These are phyloP conservation scores for Clonostachys rhizophaga DNA, from an alignment of 2,329 filamentous ascomycete genomes.

Conservation along the genomic window DNA sequence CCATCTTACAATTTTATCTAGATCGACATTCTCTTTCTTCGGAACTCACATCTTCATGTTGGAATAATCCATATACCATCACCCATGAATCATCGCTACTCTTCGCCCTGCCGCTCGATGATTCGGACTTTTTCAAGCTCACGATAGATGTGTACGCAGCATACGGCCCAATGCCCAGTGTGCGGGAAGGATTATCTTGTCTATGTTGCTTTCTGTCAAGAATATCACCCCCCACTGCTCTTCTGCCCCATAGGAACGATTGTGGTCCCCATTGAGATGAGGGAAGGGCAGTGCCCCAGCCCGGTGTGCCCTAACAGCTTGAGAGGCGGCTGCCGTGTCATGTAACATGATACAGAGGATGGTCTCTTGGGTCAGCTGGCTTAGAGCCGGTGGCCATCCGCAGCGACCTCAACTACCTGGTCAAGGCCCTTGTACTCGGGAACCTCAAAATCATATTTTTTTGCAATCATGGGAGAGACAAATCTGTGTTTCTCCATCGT, in stretches of 20 bases:
- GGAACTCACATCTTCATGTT: not conserved
- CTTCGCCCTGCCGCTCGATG: constrained; percentile 7
- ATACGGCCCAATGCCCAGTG: constrained; percentile 51
- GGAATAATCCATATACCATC: not conserved
- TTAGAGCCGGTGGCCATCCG: constrained; percentile 48
- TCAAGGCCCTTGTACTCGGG: constrained; percentile 82
- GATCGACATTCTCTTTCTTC: not conserved
- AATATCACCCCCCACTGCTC: constrained; percentile 42
- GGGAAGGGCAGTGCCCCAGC: constrained; percentile 51
- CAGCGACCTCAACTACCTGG: constrained; percentile 75
- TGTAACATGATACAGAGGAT: constrained; percentile 28
- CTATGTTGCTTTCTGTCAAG: constrained; percentile 51
- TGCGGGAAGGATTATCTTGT: constrained; percentile 56
- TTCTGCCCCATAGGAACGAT: constrained; percentile 38
- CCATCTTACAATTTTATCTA: too few species aligned
- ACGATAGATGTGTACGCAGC: constrained; percentile 56
- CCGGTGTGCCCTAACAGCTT: constrained; percentile 55
- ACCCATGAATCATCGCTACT: constrained; percentile 4
- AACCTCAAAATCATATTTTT: constrained; percentile 81
- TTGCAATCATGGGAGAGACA: constrained; percentile 69
- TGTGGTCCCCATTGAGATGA: constrained; percentile 37
- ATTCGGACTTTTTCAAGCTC: constrained; percentile 11
- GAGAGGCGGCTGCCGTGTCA: constrained; percentile 49
- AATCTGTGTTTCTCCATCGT: constrained; percentile 53
- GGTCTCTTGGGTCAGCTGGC: not conserved